phyloP scores from a whole-genome alignment of 139 green algal species.

The Medakamo hakoo region DNA sequence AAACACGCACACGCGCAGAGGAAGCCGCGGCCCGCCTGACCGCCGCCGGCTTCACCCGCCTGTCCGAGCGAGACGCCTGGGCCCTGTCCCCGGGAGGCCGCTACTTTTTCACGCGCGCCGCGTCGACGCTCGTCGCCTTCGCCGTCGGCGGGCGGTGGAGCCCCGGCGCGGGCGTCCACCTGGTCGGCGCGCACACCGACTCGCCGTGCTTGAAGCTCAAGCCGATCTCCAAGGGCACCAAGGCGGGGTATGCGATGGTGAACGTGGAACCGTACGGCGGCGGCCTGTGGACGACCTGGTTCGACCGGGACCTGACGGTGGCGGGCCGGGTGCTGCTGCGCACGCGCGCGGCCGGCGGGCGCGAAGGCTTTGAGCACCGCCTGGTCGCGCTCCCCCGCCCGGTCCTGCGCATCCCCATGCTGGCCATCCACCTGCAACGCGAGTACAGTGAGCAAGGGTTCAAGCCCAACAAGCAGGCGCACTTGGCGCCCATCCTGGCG shows the following conservation, averaged over 20 bases:
- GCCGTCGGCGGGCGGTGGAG: slow-evolving; percentile 60
- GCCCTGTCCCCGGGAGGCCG: slow-evolving; percentile 35
- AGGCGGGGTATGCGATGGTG: slow-evolving; percentile 39
- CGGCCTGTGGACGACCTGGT: slow-evolving; percentile 96
- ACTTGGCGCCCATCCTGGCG: slow-evolving; percentile 73
- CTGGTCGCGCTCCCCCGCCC: slow-evolving; percentile 47
- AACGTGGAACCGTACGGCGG: slow-evolving; percentile 90
- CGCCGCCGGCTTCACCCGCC: slow-evolving; percentile 47
- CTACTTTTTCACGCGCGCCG: slow-evolving; percentile 94
- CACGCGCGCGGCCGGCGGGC: too few relatives aligned
- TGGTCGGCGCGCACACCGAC: slow-evolving; percentile 92
- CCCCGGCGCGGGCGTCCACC: slow-evolving; percentile 74
- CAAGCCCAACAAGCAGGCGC: slow-evolving; percentile 78
- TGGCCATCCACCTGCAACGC: slow-evolving; percentile 76
- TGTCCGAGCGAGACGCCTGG: slow-evolving; percentile 59
- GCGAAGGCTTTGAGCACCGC: slow-evolving; percentile 7
- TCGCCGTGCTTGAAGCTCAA: slow-evolving; percentile 75
- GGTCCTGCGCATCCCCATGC: slow-evolving; percentile 79
- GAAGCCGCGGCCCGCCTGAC: slow-evolving; percentile 37
- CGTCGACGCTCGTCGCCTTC: slow-evolving; percentile 85
- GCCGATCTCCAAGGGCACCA: slow-evolving; percentile 42
- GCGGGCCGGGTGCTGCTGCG: slow-evolving; percentile 67
- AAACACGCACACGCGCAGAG: too few relatives aligned
- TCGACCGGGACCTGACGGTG: slow-evolving; percentile 86
- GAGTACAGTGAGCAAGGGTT: slow-evolving; percentile 68